These are phyloP conservation scores for Eucommia ulmoides DNA, from an alignment of 257 asterid genomes.

Conservation along the genomic window DNA sequence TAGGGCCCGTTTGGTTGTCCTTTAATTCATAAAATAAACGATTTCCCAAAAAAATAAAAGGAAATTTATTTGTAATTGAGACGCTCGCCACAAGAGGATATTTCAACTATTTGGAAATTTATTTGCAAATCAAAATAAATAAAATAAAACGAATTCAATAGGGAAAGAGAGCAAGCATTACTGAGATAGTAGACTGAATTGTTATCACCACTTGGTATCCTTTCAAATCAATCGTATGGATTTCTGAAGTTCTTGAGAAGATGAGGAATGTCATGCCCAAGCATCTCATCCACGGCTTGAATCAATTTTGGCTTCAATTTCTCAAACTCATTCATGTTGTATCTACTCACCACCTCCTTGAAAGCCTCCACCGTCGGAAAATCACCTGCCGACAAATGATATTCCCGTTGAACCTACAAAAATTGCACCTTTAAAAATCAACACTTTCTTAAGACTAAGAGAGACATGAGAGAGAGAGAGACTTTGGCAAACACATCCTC, in stretches of 20 bases:
- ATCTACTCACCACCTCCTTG: constrained; percentile 45
- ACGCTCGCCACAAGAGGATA: too few relatives aligned
- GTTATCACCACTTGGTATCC: too few relatives aligned
- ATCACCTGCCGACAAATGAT: constrained; percentile 74
- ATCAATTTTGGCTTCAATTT: constrained; percentile 76
- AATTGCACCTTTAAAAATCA: constrained; percentile 1
- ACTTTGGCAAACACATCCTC: constrained; percentile 66
- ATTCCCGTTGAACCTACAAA: constrained; percentile 66
- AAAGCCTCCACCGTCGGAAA: constrained; percentile 64
- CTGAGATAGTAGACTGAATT: too few relatives aligned
- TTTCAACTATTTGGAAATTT: too few relatives aligned
- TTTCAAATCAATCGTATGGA: constrained; percentile 68
- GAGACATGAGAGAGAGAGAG: not conserved
- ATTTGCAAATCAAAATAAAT: too few relatives aligned
- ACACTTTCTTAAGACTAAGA: not conserved
- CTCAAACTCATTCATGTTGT: constrained; percentile 71
- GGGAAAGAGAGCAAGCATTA: too few relatives aligned
- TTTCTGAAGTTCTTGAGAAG: constrained; percentile 62
- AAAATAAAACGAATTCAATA: too few relatives aligned
- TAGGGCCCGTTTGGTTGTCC: too few relatives aligned
- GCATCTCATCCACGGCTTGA: constrained; percentile 72
- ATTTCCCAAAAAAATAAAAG: too few relatives aligned
- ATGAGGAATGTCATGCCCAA: constrained; percentile 76
- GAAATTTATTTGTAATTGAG: too few relatives aligned
- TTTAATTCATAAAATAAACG: too few relatives aligned